Percentiles rank a stretch among this genome's conserved stretches.
Evolutionary conservation across 2,329 filamentous ascomycete genomes (phyloP).

Genomic region (Verticillium dahliae): DNA sequence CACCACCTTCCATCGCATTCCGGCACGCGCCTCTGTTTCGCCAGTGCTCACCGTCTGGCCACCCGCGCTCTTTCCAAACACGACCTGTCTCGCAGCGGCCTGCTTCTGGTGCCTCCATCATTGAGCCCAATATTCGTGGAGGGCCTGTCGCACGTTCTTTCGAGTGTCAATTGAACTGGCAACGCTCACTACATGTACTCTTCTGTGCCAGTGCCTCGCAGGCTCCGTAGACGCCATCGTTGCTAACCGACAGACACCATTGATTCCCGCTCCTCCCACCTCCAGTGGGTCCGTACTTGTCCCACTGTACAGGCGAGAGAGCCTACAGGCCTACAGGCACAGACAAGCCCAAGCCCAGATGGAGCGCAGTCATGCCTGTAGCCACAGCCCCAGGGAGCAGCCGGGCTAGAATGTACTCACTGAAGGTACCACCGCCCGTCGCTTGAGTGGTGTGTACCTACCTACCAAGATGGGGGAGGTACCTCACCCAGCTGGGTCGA

Average conservation of each 20-base stretch:
- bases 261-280: not conserved
- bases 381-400: not conserved
- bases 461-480: too few relatives aligned
- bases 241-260: not conserved
- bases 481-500: not conserved
- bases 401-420: too few relatives aligned
- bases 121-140: not conserved
- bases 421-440: too few relatives aligned
- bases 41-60: not conserved
- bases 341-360: not conserved
- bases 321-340: not conserved
- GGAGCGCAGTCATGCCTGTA: not conserved
- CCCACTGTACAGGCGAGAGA: not conserved
- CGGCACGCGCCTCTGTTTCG: not conserved
- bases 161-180: not conserved
- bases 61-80: not conserved
- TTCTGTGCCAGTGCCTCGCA: not conserved
- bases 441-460: too few relatives aligned
- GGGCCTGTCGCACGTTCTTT: not conserved
- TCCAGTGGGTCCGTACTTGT: not conserved
- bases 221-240: not conserved
- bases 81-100: not conserved
- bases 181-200: not conserved
- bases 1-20: constrained; percentile 3
- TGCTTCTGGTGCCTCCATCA: not conserved